Evolutionary conservation across 495 filamentous ascomycete genomes (phyloP).

Genomic region (Podospora bellae-mahoneyi): DNA sequence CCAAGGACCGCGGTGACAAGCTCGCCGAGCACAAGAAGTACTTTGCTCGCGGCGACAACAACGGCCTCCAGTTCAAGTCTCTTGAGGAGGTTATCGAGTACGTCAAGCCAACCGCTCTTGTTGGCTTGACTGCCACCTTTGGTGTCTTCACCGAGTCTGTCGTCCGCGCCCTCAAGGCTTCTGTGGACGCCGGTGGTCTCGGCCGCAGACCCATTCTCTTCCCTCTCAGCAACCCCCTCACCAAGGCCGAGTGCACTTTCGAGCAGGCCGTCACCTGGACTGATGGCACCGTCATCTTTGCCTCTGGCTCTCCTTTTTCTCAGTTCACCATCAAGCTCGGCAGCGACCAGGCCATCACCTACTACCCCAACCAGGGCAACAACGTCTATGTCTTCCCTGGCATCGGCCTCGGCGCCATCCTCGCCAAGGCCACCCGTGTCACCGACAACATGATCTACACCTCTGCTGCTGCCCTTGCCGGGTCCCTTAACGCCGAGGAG

Average conservation of each 20-base stretch:
- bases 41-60: constrained; percentile 90
- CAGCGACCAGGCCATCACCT: constrained; percentile 57
- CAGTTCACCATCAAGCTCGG: constrained; percentile 60
- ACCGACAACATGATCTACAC: constrained; percentile 97
- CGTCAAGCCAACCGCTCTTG: constrained; percentile 88
- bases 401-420: constrained; percentile 90
- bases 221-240: constrained; percentile 89
- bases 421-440: constrained; percentile 80
- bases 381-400: constrained; percentile 97
- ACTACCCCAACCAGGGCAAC: constrained; percentile 87
- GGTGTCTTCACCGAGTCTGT: constrained; percentile 91
- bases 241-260: constrained; percentile 95
- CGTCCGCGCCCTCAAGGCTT: constrained; percentile 71
- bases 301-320: constrained; percentile 90
- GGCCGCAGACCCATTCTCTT: constrained; percentile 85
- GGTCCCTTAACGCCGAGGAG: constrained; percentile 75
- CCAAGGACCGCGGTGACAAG: constrained; percentile 87
- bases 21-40: constrained; percentile 97
- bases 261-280: constrained; percentile 87
- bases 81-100: constrained; percentile 90
- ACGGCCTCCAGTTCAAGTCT: constrained; percentile 84
- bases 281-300: constrained; percentile 86
- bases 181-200: constrained; percentile 62
- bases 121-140: constrained; percentile 90
- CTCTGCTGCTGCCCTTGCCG: constrained; percentile 76